Evolutionary conservation across 345 rosid species (phyloP).

Genomic region (Eucalyptus grandis): DNA sequence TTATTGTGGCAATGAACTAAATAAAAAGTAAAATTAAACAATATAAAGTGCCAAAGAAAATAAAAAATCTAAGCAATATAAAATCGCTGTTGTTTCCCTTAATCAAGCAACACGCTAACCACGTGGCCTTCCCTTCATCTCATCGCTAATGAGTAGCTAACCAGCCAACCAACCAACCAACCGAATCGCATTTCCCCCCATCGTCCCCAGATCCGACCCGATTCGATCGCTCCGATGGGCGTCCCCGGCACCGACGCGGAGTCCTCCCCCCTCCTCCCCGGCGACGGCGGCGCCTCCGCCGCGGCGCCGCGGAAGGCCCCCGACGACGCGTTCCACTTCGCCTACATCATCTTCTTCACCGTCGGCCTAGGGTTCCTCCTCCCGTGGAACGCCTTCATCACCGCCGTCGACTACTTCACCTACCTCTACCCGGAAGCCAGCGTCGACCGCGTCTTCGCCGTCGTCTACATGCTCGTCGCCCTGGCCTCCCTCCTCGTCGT

Average conservation of each 20-base stretch:
- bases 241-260: conserved; percentile 25
- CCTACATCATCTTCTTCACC: conserved; percentile 79
- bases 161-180: not conserved
- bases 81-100: not conserved
- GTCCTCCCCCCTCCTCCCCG: conserved; percentile 31
- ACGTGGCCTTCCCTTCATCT: not conserved
- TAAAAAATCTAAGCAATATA: not conserved
- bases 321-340: conserved; percentile 55
- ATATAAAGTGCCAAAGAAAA: not conserved
- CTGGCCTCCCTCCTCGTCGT: conserved; percentile 38
- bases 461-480: conserved; percentile 63
- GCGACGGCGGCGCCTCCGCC: not conserved
- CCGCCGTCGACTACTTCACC: conserved; percentile 96
- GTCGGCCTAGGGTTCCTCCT: conserved; percentile 79
- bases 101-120: not conserved
- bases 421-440: conserved; percentile 79
- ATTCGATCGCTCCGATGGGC: not conserved
- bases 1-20: not conserved
- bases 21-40: not conserved
- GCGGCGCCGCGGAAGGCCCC: conserved; percentile 14
- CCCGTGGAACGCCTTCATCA: conserved; percentile 99
- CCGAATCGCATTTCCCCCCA: not conserved
- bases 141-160: not conserved
- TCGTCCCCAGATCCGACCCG: not conserved
- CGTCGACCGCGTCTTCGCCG: conserved; percentile 88